These are phyloP conservation scores for Verbena officinalis DNA, from an alignment of 257 asterid species.

Conservation along the genomic window DNA sequence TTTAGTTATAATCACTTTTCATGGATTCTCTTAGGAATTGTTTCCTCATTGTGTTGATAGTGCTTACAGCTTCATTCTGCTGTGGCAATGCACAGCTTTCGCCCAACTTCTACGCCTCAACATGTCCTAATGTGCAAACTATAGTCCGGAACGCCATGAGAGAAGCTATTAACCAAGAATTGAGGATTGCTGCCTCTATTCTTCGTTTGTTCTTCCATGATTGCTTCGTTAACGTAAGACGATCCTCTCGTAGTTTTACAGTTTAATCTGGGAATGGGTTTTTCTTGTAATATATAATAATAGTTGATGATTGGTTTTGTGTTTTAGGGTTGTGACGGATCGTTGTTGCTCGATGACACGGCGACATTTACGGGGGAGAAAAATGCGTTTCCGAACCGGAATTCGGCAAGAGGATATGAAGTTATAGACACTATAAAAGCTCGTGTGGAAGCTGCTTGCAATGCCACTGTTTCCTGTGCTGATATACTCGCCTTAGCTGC, in stretches of 20 bases:
- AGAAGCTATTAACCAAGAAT: slow-evolving; percentile 47
- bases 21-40: slow-evolving; percentile 33
- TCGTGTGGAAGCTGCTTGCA: slow-evolving; percentile 58
- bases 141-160: slow-evolving; percentile 47
- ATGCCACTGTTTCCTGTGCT: slow-evolving; percentile 71
- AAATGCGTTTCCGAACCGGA: slow-evolving; percentile 65
- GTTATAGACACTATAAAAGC: slow-evolving; percentile 68
- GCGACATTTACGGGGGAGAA: slow-evolving; percentile 59
- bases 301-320: not conserved
- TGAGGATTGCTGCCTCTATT: slow-evolving; percentile 54
- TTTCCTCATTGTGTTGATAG: slow-evolving; percentile 23
- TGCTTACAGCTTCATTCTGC: slow-evolving; percentile 20
- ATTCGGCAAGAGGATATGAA: slow-evolving; percentile 72
- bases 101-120: slow-evolving; percentile 41
- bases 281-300: no score
- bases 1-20: not conserved
- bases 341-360: slow-evolving; percentile 64
- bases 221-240: slow-evolving; percentile 57
- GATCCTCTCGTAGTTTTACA: no score
- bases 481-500: slow-evolving; percentile 78
- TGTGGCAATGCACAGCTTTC: slow-evolving; percentile 53
- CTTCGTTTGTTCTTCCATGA: slow-evolving; percentile 71
- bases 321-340: slow-evolving; percentile 77
- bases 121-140: slow-evolving; percentile 46
- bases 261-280: no score